Evolutionary conservation across 352 stramenopile species (phyloP).

Genomic region (Phytophthora aleatoria): DNA sequence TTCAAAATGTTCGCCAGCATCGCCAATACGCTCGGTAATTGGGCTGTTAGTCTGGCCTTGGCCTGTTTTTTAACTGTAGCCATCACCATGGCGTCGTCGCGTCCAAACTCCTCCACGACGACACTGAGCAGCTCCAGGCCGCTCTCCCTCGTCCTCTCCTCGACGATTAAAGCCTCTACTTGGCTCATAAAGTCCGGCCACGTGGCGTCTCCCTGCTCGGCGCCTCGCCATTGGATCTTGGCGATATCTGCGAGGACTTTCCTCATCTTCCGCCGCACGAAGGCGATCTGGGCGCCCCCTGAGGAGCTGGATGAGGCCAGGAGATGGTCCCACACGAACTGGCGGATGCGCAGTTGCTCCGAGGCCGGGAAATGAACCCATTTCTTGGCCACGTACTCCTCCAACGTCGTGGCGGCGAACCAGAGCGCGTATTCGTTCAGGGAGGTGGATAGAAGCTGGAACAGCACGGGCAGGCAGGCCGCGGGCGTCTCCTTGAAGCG

Average conservation of each 20-base stretch:
- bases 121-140: constrained; percentile 67
- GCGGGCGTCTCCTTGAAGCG: constrained; percentile 59
- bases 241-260: constrained; percentile 80
- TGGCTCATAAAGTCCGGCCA: constrained; percentile 76
- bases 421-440: constrained; percentile 80
- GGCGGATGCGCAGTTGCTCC: constrained; percentile 54
- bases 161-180: constrained; percentile 59
- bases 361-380: constrained; percentile 49
- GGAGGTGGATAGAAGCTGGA: constrained; percentile 60
- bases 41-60: constrained; percentile 41
- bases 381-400: constrained; percentile 74
- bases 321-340: constrained; percentile 75
- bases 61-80: constrained; percentile 53
- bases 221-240: constrained; percentile 51
- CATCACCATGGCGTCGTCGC: constrained; percentile 62
- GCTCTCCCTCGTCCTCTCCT: constrained; percentile 42
- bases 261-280: constrained; percentile 69
- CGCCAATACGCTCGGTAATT: constrained; percentile 56
- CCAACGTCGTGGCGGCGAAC: constrained; percentile 73
- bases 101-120: constrained; percentile 74
- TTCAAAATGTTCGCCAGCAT: constrained; percentile 57
- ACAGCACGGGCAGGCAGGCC: constrained; percentile 69
- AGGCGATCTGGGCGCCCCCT: constrained; percentile 39
- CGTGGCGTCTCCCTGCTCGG: constrained; percentile 6
- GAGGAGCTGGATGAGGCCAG: constrained; percentile 11